Evolutionary conservation across 2,329 filamentous ascomycete species (phyloP).

Genomic region (Xylariales sp.): DNA sequence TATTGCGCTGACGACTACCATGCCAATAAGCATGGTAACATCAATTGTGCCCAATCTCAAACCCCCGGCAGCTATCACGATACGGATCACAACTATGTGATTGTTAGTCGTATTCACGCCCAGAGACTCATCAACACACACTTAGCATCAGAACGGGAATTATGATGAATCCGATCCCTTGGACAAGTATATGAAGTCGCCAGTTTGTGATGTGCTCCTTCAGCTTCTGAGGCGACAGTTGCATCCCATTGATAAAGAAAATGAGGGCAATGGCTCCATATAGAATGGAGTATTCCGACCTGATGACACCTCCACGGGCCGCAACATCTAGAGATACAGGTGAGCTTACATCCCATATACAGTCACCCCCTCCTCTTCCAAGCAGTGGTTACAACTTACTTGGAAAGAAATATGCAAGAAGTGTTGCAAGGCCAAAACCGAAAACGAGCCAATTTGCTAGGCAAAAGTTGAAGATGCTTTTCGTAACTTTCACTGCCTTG

Average conservation of each 20-base stretch:
- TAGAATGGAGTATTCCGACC: conserved; percentile 55
- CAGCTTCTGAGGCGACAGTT: conserved; percentile 59
- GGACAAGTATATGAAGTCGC: conserved; percentile 63
- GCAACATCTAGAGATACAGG: conserved; percentile 36
- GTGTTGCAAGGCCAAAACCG: conserved; percentile 24
- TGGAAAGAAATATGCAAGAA: conserved; percentile 33
- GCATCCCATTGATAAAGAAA: conserved; percentile 67
- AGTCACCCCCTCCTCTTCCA: too few species aligned
- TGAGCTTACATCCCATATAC: conserved; percentile 2
- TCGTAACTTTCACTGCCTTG: conserved; percentile 9
- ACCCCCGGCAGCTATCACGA: conserved; percentile 41
- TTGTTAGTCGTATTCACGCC: too few species aligned
- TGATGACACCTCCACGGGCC: conserved; percentile 42
- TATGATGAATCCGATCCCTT: conserved; percentile 62
- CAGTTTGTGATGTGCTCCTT: conserved; percentile 59
- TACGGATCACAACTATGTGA: conserved; percentile 40
- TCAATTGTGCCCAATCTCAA: conserved; percentile 54
- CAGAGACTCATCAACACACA: too few species aligned
- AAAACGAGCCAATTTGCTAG: conserved; percentile 26
- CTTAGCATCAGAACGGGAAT: conserved; percentile 60
- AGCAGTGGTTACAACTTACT: too few species aligned
- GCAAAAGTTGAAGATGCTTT: conserved; percentile 16
- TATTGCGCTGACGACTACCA: conserved; percentile 62
- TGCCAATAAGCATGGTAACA: conserved; percentile 60
- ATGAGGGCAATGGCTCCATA: conserved; percentile 67